Conservation (phyloP, 176 grass and related monocot genomes). For the Ananas comosus region DNA sequence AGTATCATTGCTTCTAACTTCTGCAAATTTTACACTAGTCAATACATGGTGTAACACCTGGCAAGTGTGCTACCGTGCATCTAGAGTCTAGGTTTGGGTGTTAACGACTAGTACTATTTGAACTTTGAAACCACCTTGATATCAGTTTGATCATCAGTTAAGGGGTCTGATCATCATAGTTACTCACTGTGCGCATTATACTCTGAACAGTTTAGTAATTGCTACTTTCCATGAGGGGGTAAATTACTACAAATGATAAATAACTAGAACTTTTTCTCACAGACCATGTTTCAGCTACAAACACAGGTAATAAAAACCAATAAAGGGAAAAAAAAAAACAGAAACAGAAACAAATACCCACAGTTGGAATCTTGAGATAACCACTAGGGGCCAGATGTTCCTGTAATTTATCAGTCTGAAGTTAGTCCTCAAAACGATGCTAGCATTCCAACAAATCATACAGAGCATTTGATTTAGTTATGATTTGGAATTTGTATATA, state of each 20-base stretch:
- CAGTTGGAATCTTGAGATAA: conserved; percentile 90
- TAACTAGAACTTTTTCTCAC: no score
- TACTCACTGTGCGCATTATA: not conserved
- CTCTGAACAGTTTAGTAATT: not conserved
- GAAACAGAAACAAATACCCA: conserved; percentile 24
- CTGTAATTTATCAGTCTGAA: conserved; percentile 41
- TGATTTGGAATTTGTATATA: conserved; percentile 18
- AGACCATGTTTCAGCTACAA: no score
- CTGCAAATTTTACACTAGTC: no score
- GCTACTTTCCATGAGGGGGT: no score
- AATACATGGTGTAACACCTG: no score
- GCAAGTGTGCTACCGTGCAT: not conserved
- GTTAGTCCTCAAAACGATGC: conserved; percentile 19
- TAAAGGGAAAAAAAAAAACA: conserved; percentile 11
- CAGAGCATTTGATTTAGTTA: not conserved
- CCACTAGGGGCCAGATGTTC: conserved; percentile 82
- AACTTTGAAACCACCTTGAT: not conserved
- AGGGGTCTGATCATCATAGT: not conserved
- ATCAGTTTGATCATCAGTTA: not conserved
- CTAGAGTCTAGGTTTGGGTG: not conserved
- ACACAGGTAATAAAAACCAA: not conserved
- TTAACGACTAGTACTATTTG: not conserved
- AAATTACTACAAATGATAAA: no score
- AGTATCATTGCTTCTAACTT: no score
- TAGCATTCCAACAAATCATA: not conserved